phyloP scores from a whole-genome alignment of 306 rosid genomes.

The Phaseolus lunatus region DNA sequence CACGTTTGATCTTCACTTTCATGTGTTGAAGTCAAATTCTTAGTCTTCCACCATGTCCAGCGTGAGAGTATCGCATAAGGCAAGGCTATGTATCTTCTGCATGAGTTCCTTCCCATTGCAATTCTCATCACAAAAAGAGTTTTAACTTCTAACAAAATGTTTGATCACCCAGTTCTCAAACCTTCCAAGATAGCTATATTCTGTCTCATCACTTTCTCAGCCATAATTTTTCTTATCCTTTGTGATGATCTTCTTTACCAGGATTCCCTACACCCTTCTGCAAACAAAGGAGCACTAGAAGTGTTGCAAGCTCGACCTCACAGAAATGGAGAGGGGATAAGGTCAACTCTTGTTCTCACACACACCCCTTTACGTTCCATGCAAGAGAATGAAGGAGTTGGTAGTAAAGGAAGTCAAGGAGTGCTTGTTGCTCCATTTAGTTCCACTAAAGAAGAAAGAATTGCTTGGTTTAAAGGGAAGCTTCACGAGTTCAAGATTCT shows the following conservation, averaged over 20 bases:
- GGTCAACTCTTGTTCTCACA: slow-evolving; percentile 34
- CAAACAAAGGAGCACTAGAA: slow-evolving; percentile 7
- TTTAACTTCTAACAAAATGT: slow-evolving; percentile 44
- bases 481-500: slow-evolving; percentile 59
- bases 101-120: slow-evolving; percentile 28
- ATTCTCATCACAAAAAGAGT: slow-evolving; percentile 10
- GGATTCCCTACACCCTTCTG: slow-evolving; percentile 19
- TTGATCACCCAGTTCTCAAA: slow-evolving; percentile 40
- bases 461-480: slow-evolving; percentile 59
- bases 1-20: no score
- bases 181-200: slow-evolving; percentile 48
- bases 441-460: slow-evolving; percentile 57
- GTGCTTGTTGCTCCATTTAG: slow-evolving; percentile 56
- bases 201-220: slow-evolving; percentile 46
- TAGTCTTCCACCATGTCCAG: neutral
- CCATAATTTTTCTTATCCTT: slow-evolving; percentile 51
- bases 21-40: neutral
- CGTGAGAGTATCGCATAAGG: slow-evolving; percentile 1
- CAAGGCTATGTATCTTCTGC: neutral
- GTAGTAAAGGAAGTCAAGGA: slow-evolving; percentile 17
- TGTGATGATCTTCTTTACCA: slow-evolving; percentile 39
- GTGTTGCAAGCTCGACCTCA: slow-evolving; percentile 32
- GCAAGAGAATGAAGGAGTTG: slow-evolving; percentile 46
- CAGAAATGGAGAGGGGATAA: slow-evolving; percentile 17
- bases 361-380: slow-evolving; percentile 38